A percentile compares a stretch with the other conserved stretches of the same genome.
phyloP scores from a whole-genome alignment of 73 alveolate genomes.

The Tetrahymena malaccensis region DNA sequence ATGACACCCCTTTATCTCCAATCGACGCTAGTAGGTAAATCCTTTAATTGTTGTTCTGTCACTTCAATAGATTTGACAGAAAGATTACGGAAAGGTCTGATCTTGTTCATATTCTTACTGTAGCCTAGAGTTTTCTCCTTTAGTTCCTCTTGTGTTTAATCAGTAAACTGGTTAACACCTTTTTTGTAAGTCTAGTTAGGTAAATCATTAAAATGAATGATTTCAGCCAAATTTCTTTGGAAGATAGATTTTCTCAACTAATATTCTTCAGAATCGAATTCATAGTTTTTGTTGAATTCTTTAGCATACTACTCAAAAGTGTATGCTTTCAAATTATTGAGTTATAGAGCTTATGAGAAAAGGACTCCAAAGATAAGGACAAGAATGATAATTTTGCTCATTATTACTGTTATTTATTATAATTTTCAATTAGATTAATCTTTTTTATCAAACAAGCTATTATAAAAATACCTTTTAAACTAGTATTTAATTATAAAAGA shows the following conservation, averaged over 20 bases:
- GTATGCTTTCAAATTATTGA: background rate
- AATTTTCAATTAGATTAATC: too few relatives aligned
- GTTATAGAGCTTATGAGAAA: background rate
- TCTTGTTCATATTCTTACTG: background rate
- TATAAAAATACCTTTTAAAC: too few relatives aligned
- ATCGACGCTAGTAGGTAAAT: background rate
- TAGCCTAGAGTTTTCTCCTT: background rate
- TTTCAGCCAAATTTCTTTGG: background rate
- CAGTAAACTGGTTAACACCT: background rate
- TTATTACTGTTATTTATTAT: too few relatives aligned
- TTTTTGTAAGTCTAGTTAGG: background rate
- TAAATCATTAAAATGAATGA: background rate
- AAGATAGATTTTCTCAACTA: background rate
- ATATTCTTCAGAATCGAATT: background rate
- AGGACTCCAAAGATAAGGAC: background rate
- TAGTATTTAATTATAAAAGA: background rate
- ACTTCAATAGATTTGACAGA: background rate
- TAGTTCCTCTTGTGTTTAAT: background rate
- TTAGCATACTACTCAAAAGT: background rate
- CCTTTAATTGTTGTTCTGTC: background rate
- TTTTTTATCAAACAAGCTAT: too few relatives aligned
- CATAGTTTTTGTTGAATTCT: background rate
- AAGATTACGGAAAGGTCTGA: background rate
- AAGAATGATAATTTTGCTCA: background rate
- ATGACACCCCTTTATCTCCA: background rate